These are phyloP conservation scores for Botrytis byssoidea DNA, from an alignment of 2,329 filamentous ascomycete species.

Conservation along the genomic window DNA sequence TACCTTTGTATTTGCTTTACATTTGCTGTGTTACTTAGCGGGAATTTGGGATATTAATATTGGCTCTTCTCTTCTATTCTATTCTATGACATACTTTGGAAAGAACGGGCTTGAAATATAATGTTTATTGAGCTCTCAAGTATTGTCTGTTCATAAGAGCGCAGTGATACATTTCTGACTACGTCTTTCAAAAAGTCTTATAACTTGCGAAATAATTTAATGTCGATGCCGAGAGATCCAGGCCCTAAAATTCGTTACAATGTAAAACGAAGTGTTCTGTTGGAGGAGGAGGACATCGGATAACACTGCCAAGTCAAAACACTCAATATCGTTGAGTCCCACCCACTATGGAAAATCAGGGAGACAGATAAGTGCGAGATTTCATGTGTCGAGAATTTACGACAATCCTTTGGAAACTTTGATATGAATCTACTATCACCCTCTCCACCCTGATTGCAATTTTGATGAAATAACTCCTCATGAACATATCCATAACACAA, in stretches of 20 bases:
- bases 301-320: background rate
- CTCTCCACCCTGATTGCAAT: no score
- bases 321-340: background rate
- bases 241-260: background rate
- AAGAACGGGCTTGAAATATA: background rate
- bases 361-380: fast-evolving
- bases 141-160: background rate
- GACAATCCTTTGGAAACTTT: background rate
- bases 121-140: background rate
- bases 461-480: no score
- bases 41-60: background rate
- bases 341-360: no score
- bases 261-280: background rate
- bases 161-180: background rate
- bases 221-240: background rate
- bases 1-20: background rate
- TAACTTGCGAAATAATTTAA: background rate
- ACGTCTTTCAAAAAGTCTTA: background rate
- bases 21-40: conserved; percentile 7
- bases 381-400: background rate
- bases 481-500: background rate
- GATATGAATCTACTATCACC: background rate
- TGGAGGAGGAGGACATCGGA: background rate
- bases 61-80: background rate
- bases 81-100: background rate